These are phyloP conservation scores for Termitomyces sp. DNA, from an alignment of 768 basidiomycete species.

Conservation along the genomic window DNA sequence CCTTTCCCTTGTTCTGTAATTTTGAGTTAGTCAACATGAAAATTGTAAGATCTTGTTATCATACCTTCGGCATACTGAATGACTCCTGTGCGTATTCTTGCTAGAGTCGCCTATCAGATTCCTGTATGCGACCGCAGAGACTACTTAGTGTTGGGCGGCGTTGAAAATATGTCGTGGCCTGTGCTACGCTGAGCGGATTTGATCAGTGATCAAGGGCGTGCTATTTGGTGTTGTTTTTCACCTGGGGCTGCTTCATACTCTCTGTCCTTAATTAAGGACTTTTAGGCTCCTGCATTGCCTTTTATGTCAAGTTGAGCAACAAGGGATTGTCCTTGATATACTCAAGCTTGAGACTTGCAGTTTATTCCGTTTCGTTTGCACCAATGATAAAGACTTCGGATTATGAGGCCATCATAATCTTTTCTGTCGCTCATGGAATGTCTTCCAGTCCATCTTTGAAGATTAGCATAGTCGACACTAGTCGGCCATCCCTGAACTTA, in stretches of 20 bases:
- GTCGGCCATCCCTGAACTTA: background rate
- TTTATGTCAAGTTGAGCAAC: background rate
- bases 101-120: slow-evolving; percentile 7
- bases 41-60: slow-evolving; percentile 10
- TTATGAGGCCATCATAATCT: background rate
- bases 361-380: no score
- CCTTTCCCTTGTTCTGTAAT: slow-evolving; percentile 72
- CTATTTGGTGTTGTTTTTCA: background rate
- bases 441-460: background rate
- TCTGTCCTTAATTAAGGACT: no score
- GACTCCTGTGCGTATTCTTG: slow-evolving; percentile 6
- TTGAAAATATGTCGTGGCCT: background rate
- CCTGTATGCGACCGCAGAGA: slow-evolving; percentile 8
- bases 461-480: background rate
- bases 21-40: slow-evolving; percentile 10
- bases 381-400: background rate
- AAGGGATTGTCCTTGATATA: background rate
- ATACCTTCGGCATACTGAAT: slow-evolving; percentile 46
- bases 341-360: background rate
- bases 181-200: background rate
- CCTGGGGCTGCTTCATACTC: no score
- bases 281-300: no score
- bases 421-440: background rate
- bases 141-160: background rate
- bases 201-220: background rate